Percentiles rank a stretch among this genome's conserved stretches.
These are phyloP conservation scores for Naganishia randhawae DNA, from an alignment of 768 basidiomycete species.

Conservation along the genomic window DNA sequence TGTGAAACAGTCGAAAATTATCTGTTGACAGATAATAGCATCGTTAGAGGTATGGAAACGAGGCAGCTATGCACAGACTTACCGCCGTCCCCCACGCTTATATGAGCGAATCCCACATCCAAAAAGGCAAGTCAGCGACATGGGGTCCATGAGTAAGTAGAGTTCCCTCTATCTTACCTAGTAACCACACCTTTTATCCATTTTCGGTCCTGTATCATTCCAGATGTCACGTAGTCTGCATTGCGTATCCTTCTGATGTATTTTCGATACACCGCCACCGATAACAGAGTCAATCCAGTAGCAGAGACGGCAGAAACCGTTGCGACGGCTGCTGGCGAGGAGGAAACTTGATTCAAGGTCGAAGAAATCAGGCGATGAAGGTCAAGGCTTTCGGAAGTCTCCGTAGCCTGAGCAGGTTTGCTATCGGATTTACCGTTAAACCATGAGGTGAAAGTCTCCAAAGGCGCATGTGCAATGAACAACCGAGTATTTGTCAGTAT, in stretches of 20 bases:
- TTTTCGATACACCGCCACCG: conserved; percentile 36
- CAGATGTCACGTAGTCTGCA: conserved; percentile 67
- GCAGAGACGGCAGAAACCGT: conserved; percentile 48
- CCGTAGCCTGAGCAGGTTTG: neutral
- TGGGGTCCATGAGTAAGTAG: neutral
- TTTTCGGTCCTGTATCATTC: conserved; percentile 58
- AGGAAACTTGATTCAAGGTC: neutral
- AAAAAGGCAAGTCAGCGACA: neutral
- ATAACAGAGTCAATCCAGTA: conserved; percentile 39
- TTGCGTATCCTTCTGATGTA: conserved; percentile 57
- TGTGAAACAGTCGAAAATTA: conserved; percentile 84
- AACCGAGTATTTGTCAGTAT: neutral
- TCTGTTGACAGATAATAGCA: conserved; percentile 49
- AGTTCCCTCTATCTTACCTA: neutral
- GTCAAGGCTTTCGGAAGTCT: neutral
- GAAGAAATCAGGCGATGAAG: neutral
- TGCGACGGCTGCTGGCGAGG: conserved; percentile 35
- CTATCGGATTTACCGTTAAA: neutral
- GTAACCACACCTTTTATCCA: conserved; percentile 81
- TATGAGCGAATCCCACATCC: neutral
- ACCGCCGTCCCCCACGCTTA: conserved; percentile 46
- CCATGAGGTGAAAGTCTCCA: conserved; percentile 9
- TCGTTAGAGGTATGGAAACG: too few species aligned
- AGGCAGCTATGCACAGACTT: neutral
- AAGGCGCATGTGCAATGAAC: conserved; percentile 2